Conservation (phyloP, 495 filamentous ascomycete genomes). For the Filosporella fistucella region DNA sequence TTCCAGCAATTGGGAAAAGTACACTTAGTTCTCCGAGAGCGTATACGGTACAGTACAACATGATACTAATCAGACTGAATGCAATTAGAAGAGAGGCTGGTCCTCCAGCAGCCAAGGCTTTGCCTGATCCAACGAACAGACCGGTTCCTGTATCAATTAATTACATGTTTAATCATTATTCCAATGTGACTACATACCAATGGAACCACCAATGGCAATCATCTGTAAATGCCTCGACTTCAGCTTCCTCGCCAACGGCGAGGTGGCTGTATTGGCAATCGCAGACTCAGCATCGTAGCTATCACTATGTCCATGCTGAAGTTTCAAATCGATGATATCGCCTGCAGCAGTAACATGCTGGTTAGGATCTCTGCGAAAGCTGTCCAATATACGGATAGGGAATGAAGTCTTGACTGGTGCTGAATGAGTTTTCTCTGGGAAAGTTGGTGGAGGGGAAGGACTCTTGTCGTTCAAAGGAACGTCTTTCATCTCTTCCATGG, state of each 20-base stretch:
- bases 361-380: slow-evolving; percentile 8
- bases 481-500: too few relatives aligned
- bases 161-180: background rate
- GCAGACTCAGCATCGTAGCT: slow-evolving; percentile 12
- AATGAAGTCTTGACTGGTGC: slow-evolving; percentile 1
- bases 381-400: slow-evolving; percentile 6
- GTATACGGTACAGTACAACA: slow-evolving; percentile 92
- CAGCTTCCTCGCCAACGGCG: slow-evolving; percentile 68
- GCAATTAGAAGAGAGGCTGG: slow-evolving; percentile 82
- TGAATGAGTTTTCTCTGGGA: background rate
- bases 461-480: too few relatives aligned
- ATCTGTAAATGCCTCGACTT: slow-evolving; percentile 90
- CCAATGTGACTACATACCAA: slow-evolving; percentile 68
- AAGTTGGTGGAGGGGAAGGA: too few relatives aligned
- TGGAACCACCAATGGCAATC: slow-evolving; percentile 95
- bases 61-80: slow-evolving; percentile 74
- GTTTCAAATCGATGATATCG: slow-evolving; percentile 10
- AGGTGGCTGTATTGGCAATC: slow-evolving; percentile 54
- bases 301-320: slow-evolving; percentile 5
- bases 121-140: slow-evolving; percentile 82
- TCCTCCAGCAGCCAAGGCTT: slow-evolving; percentile 72
- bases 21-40: slow-evolving; percentile 89
- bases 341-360: slow-evolving; percentile 4
- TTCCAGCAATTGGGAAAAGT: slow-evolving; percentile 72
- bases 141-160: slow-evolving; percentile 46